Conservation (phyloP, 2,329 filamentous ascomycete species). For the Chalaropsis ovoidea region DNA sequence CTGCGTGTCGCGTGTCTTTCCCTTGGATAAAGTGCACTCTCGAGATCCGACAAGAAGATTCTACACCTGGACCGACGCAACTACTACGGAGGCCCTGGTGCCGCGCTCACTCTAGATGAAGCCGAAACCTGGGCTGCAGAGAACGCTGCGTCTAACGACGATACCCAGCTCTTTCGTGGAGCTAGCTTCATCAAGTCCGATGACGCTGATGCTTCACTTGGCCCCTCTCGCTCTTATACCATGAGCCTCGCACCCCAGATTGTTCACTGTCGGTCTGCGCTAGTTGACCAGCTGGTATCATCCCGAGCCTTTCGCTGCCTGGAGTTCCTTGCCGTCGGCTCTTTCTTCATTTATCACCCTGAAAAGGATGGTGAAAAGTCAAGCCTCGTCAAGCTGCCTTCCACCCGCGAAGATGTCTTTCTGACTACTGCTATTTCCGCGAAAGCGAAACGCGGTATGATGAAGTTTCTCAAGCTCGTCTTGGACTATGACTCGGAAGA, state of each 20-base stretch:
- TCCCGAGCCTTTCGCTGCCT: conserved; percentile 81
- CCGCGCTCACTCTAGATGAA: conserved; percentile 75
- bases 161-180: conserved; percentile 31
- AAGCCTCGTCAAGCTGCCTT: conserved; percentile 62
- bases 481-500: conserved; percentile 54
- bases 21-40: conserved; percentile 60
- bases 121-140: conserved; percentile 55
- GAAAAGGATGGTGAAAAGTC: conserved; percentile 30
- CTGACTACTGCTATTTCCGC: conserved; percentile 63
- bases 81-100: conserved; percentile 80
- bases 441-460: conserved; percentile 72
- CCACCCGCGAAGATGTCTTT: conserved; percentile 86
- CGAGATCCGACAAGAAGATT: conserved; percentile 81
- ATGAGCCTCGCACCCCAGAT: conserved; percentile 76
- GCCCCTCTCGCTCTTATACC: conserved; percentile 60
- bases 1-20: conserved; percentile 29
- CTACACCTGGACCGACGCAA: conserved; percentile 80
- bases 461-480: conserved; percentile 91
- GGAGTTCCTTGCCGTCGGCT: conserved; percentile 86
- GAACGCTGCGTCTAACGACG: conserved; percentile 30
- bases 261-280: conserved; percentile 69
- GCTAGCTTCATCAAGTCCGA: conserved; percentile 33
- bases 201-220: conserved; percentile 42
- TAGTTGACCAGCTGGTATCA: conserved; percentile 74
- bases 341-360: conserved; percentile 67